A percentile compares a stretch with the other conserved stretches of the same genome.
Conservation (phyloP, 2,329 filamentous ascomycete species). For the Byssothecium circinans region DNA sequence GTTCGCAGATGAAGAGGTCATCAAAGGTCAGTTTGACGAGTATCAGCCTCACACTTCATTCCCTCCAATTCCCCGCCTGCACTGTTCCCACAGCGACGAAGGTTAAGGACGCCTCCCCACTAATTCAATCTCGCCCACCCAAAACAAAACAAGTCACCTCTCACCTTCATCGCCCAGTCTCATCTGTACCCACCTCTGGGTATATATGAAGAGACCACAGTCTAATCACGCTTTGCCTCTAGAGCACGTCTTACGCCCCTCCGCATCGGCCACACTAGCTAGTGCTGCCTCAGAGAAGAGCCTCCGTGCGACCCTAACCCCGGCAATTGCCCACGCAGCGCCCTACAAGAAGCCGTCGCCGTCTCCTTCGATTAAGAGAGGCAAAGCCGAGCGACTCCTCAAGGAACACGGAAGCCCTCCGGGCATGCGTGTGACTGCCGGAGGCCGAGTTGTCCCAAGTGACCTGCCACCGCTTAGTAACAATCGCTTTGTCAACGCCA, state of each 20-base stretch:
- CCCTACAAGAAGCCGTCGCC: conserved; percentile 48
- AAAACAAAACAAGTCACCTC: neutral
- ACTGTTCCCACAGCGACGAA: neutral
- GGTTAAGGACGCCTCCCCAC: neutral
- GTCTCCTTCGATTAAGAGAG: conserved; percentile 53
- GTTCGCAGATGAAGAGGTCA: conserved; percentile 46
- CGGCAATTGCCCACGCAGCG: conserved; percentile 16
- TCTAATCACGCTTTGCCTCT: neutral
- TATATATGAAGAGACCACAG: too few relatives aligned
- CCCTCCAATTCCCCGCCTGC: neutral
- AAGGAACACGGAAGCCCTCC: conserved; percentile 56
- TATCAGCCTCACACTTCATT: neutral
- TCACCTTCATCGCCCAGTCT: neutral
- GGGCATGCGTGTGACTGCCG: conserved; percentile 55
- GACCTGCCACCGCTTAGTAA: conserved; percentile 41
- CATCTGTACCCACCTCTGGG: neutral
- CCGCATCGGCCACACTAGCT: conserved; percentile 39
- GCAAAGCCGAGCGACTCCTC: conserved; percentile 53
- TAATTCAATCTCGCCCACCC: conserved; percentile 4
- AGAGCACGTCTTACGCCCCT: conserved; percentile 48
- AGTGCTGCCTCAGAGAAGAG: conserved; percentile 28
- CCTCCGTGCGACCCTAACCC: conserved; percentile 23
- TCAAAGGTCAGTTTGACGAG: conserved; percentile 42
- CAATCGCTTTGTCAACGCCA: conserved; percentile 24
- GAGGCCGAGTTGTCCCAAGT: conserved; percentile 55